Evolutionary conservation across 257 asterid genomes (phyloP).

Genomic region (Solanum corneliomulleri): DNA sequence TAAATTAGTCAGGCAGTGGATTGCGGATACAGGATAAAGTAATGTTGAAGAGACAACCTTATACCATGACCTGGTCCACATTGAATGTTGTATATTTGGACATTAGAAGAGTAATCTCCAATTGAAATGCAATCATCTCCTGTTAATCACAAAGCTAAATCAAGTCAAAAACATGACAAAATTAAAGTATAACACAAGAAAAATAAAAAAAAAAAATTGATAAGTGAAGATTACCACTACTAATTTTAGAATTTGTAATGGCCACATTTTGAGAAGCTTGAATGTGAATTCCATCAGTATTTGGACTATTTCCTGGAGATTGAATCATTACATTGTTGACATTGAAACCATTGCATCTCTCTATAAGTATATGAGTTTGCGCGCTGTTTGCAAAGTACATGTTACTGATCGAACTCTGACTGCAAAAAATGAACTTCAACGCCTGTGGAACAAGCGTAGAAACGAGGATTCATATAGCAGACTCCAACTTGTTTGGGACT

Average conservation of each 20-base stretch:
- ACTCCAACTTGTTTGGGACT: not conserved
- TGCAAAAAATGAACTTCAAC: constrained; percentile 41
- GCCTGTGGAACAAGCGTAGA: constrained; percentile 19
- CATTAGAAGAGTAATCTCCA: constrained; percentile 45
- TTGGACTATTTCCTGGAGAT: constrained; percentile 62
- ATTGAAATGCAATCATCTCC: constrained; percentile 83
- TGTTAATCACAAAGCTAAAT: not conserved
- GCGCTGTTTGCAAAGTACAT: constrained; percentile 37
- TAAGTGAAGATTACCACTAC: constrained; percentile 22
- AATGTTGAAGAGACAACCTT: constrained; percentile 22
- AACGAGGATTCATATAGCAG: not conserved
- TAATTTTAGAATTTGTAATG: constrained; percentile 33
- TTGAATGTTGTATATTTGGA: constrained; percentile 24
- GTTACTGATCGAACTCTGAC: constrained; percentile 32
- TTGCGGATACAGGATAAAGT: not conserved
- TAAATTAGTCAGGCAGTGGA: not conserved
- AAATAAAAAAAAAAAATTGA: not conserved
- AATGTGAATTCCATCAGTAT: constrained; percentile 79
- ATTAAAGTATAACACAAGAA: not conserved
- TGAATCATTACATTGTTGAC: constrained; percentile 28
- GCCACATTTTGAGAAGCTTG: constrained; percentile 31
- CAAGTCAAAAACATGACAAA: not conserved
- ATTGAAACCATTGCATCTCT: constrained; percentile 20
- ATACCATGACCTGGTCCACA: constrained; percentile 93
- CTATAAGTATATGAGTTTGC: constrained; percentile 46